Percentiles rank a stretch among this genome's conserved stretches.
Evolutionary conservation across 495 filamentous ascomycete species (phyloP).

Genomic region (Penicillium herquei): DNA sequence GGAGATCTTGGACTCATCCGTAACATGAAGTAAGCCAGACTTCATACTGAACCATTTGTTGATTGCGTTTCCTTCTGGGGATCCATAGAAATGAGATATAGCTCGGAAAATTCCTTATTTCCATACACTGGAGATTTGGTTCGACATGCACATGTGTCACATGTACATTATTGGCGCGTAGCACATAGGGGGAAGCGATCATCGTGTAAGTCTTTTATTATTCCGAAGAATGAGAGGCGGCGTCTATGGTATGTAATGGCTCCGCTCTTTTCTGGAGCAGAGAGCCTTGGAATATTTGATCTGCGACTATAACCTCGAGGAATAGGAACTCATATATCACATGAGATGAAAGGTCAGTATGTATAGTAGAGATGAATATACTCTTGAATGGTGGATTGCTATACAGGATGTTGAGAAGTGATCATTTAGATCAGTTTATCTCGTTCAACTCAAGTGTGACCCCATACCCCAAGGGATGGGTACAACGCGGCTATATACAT

Average conservation of each 20-base stretch:
- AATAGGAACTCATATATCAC: background rate
- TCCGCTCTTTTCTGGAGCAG: too few species aligned
- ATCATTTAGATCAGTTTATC: too few species aligned
- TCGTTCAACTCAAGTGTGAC: background rate
- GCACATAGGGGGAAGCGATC: background rate
- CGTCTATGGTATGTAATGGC: too few species aligned
- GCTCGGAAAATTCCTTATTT: background rate
- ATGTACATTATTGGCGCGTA: background rate
- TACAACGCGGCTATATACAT: background rate
- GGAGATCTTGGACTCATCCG: slow-evolving; percentile 17
- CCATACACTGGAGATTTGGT: background rate
- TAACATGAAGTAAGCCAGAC: slow-evolving; percentile 2
- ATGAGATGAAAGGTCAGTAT: too few species aligned
- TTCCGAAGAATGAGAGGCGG: slow-evolving; percentile 5
- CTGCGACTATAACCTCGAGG: too few species aligned
- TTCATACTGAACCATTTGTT: slow-evolving; percentile 11
- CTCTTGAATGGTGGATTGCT: too few species aligned
- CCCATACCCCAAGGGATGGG: background rate
- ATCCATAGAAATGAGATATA: background rate
- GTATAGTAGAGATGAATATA: too few species aligned
- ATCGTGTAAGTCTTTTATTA: too few species aligned
- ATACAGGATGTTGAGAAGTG: too few species aligned
- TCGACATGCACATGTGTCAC: background rate
- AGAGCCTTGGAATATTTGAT: too few species aligned
- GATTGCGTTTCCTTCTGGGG: background rate